A percentile compares a stretch with the other conserved stretches of the same genome.
Evolutionary conservation across 116 monocot genomes (phyloP).

Genomic region (Papilionanthe hybrid): DNA sequence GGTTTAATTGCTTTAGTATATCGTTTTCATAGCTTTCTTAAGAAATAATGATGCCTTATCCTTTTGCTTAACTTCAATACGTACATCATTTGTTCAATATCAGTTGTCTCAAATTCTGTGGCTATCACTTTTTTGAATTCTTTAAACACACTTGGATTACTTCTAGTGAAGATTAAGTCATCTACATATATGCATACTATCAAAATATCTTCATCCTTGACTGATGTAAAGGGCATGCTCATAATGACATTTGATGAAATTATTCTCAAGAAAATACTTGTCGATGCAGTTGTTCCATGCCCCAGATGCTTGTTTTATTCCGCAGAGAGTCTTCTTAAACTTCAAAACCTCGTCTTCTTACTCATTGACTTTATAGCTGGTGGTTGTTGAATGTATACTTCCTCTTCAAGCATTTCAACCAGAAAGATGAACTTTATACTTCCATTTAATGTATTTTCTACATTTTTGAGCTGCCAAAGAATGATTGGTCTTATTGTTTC

Average conservation of each 20-base stretch:
- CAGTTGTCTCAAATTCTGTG: background rate
- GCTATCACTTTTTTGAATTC: background rate
- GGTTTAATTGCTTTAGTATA: background rate
- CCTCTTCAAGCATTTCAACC: background rate
- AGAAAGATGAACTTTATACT: background rate
- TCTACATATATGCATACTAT: background rate
- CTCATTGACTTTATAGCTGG: background rate
- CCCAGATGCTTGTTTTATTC: background rate
- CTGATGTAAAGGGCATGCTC: background rate
- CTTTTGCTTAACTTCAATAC: background rate
- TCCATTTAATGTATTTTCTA: background rate
- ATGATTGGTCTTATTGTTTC: background rate
- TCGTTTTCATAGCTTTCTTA: background rate
- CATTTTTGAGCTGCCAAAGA: too few relatives aligned
- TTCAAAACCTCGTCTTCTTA: background rate
- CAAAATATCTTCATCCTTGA: background rate
- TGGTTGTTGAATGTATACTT: background rate
- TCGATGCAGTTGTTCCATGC: background rate
- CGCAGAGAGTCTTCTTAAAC: background rate
- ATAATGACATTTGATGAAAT: background rate
- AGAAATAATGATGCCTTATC: background rate
- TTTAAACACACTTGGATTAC: background rate
- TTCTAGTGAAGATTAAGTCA: background rate
- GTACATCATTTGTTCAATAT: background rate
- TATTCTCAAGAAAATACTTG: background rate